Evolutionary conservation across 805 yeast genomes (phyloP), one percentile per base, ranked within the genome.

Genomic region (Limtongia smithiae): DNA sequence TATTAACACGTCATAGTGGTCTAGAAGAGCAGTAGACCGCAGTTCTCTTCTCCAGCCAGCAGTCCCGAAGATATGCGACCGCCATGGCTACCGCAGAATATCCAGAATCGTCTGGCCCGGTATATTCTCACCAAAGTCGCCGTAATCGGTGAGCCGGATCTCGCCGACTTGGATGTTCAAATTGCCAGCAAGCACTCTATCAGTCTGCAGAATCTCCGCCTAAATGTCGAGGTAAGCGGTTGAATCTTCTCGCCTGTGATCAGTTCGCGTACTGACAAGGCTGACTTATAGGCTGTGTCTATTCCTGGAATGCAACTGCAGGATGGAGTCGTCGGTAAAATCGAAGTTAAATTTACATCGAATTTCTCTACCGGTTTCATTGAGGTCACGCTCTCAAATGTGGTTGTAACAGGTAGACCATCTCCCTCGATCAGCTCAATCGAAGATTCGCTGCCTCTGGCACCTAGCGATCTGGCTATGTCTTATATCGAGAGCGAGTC

Each of bases 91-190:
- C 91, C 95, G 5, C 91, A 83, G 65, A 85, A 84, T 66, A 73
- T 90, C 36, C 96, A 89, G 62, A 84, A 85, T 68, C 73, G 95
- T 59, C 76, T 89, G 33, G 76, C 90, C 37, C 79, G 85, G 37
- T 88, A 87, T 65, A 79, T 89, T 3, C 75, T 90, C 22, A 86
- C 85, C 63, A 91, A 87, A 66, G 77, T 89, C 37, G 80, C 90
- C 14, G 68, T 90, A 36, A 86, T 90, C 62, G 84, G 95, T 1
- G 85, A 83, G 57, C 77, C 89, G 20, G 94, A 89, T 65, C 71
- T 88, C 17, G 83, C 88, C 17, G 84, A 88, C 62, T 65, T 90
- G 45, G 93, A 88, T 61, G 88, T 90, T 0, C 82, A 94, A 4
- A 68, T 86, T 18, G 85, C 86, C 1, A 70, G 82, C 3, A 75